These are phyloP conservation scores for Herpetospermum pedunculosum DNA, from an alignment of 306 rosid genomes.

Conservation along the genomic window DNA sequence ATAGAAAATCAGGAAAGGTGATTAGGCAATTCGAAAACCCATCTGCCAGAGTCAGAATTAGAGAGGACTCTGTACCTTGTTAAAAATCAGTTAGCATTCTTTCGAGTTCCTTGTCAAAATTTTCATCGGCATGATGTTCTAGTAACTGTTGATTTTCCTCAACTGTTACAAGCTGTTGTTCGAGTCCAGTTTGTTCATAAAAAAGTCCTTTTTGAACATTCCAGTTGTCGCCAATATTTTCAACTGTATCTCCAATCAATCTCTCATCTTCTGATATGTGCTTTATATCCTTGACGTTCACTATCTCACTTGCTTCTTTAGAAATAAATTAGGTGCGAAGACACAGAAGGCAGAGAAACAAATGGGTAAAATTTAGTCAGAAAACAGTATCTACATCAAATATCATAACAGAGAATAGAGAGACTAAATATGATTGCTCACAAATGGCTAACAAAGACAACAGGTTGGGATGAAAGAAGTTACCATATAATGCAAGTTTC, in stretches of 20 bases:
- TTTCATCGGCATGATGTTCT: conserved; percentile 2
- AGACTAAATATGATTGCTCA: background rate
- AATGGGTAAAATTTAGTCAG: background rate
- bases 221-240: conserved; percentile 52
- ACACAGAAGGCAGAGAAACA: conserved; percentile 3
- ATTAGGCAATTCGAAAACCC: background rate
- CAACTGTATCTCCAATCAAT: conserved; percentile 40
- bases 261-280: conserved; percentile 40
- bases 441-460: background rate
- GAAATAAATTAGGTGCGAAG: conserved; percentile 1
- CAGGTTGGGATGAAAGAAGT: background rate
- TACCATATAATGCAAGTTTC: conserved; percentile 53
- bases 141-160: conserved; percentile 5
- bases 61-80: background rate
- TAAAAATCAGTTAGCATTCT: conserved; percentile 12
- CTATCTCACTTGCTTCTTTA: conserved; percentile 45
- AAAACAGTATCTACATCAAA: background rate
- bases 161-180: background rate
- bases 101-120: conserved; percentile 21
- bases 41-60: background rate
- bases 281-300: conserved; percentile 43
- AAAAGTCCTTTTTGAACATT: conserved; percentile 35
- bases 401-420: background rate
- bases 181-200: conserved; percentile 39
- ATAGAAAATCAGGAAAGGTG: background rate